A percentile compares a stretch with the other conserved stretches of the same genome.
Conservation (phyloP, 192 early-diverging fungal species). For the Mortierella antarctica region DNA sequence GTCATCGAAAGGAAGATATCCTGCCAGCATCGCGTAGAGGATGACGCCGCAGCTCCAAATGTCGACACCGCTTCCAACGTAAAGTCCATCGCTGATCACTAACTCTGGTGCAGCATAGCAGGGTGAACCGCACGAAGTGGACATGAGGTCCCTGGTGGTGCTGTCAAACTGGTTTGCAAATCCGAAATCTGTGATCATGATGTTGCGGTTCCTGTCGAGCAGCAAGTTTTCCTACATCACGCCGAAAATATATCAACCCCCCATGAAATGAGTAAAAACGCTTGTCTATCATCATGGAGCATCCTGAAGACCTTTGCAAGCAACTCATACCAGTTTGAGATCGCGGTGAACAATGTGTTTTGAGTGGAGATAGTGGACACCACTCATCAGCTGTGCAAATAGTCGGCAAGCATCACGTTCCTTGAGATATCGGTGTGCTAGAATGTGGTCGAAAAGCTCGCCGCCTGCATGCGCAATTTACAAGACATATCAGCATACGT, state of each 20-base stretch:
- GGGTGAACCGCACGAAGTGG: slow-evolving; percentile 96
- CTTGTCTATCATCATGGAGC: no score
- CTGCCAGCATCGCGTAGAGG: slow-evolving; percentile 91
- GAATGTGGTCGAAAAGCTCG: slow-evolving; percentile 97
- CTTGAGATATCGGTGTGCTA: slow-evolving; percentile 94
- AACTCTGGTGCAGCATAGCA: slow-evolving; percentile 99
- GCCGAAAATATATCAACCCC: not conserved
- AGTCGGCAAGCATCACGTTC: slow-evolving; percentile 91
- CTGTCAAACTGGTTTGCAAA: slow-evolving; percentile 92
- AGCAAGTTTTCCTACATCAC: slow-evolving; percentile 87
- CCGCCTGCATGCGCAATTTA: slow-evolving; percentile 66
- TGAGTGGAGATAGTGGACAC: slow-evolving; percentile 93
- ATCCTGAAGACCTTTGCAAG: no score
- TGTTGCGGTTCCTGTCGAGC: slow-evolving; percentile 89
- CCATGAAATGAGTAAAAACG: not conserved
- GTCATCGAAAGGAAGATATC: slow-evolving; percentile 91
- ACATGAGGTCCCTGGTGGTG: slow-evolving; percentile 83
- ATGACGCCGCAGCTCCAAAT: slow-evolving; percentile 99
- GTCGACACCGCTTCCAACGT: slow-evolving; percentile 95
- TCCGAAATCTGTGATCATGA: slow-evolving; percentile 99
- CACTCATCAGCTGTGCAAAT: slow-evolving; percentile 94
- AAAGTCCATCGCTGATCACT: slow-evolving; percentile 94
- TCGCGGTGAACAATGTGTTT: slow-evolving; percentile 97
- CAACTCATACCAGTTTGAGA: slow-evolving; percentile 82
- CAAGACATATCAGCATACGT: not conserved